These are phyloP conservation scores for Phytomonas sp. DNA, from an alignment of 208 protist genomes.

Conservation along the genomic window DNA sequence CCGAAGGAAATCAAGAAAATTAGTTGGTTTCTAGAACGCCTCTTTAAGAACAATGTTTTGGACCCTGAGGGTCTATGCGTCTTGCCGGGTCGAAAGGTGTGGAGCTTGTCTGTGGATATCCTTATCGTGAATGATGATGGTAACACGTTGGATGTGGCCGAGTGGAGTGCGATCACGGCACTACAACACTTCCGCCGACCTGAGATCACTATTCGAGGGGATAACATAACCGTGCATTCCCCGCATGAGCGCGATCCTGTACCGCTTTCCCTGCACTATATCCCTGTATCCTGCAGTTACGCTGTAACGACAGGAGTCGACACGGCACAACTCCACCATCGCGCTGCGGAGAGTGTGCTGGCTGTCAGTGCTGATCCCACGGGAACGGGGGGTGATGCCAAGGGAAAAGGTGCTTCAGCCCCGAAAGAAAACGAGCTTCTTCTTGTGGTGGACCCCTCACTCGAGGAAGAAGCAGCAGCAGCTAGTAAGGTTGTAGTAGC, in stretches of 20 bases:
- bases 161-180: slow-evolving; percentile 80
- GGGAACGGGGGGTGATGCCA: neutral
- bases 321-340: slow-evolving; percentile 12
- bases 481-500: slow-evolving; percentile 55
- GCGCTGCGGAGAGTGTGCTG: neutral
- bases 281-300: slow-evolving; percentile 79
- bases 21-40: slow-evolving; percentile 75
- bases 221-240: slow-evolving; percentile 74
- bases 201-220: slow-evolving; percentile 88
- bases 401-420: neutral
- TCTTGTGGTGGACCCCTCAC: slow-evolving; percentile 67
- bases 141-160: slow-evolving; percentile 84
- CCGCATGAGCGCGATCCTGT: slow-evolving; percentile 91
- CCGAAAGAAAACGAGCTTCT: slow-evolving; percentile 17
- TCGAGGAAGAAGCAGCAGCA: slow-evolving; percentile 56
- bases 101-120: slow-evolving; percentile 82
- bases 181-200: slow-evolving; percentile 92
- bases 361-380: neutral
- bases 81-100: slow-evolving; percentile 88
- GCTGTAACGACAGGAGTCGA: slow-evolving; percentile 41
- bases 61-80: slow-evolving; percentile 95
- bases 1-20: slow-evolving; percentile 37
- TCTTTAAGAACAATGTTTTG: slow-evolving; percentile 85
- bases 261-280: slow-evolving; percentile 92
- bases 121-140: slow-evolving; percentile 93